A percentile compares a stretch with the other conserved stretches of the same genome.
Evolutionary conservation across 768 basidiomycete genomes (phyloP).

Genomic region (Naganishia antarctica): DNA sequence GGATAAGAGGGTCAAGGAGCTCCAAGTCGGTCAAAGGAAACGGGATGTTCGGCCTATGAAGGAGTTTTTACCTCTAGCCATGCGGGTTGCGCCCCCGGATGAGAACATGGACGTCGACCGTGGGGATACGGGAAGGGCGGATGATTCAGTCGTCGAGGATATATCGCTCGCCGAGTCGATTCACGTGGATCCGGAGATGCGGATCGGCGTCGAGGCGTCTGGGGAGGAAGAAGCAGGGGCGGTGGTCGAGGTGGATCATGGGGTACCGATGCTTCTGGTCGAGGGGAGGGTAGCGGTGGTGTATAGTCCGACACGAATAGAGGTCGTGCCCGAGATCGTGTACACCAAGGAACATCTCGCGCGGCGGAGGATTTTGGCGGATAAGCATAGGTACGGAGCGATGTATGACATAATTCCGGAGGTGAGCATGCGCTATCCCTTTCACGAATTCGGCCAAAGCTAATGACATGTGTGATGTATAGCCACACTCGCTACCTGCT

Average conservation of each 20-base stretch:
- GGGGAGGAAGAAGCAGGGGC: neutral
- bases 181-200: neutral
- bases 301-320: neutral
- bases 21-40: neutral
- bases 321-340: neutral
- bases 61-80: neutral
- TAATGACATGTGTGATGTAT: too few species aligned
- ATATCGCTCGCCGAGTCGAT: neutral
- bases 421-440: neutral
- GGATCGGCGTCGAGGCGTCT: too few species aligned
- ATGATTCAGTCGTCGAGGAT: constrained; percentile 5
- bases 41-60: constrained; percentile 6
- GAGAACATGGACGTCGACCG: too few species aligned
- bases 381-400: neutral
- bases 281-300: neutral
- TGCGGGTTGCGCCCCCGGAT: neutral
- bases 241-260: neutral
- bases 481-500: neutral
- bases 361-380: neutral
- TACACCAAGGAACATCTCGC: neutral
- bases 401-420: neutral
- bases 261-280: neutral
- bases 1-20: constrained; percentile 3
- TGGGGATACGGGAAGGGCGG: neutral
- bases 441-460: neutral